These are phyloP conservation scores for Protostelium mycophagum DNA, from an alignment of 78 protist species.

Conservation along the genomic window DNA sequence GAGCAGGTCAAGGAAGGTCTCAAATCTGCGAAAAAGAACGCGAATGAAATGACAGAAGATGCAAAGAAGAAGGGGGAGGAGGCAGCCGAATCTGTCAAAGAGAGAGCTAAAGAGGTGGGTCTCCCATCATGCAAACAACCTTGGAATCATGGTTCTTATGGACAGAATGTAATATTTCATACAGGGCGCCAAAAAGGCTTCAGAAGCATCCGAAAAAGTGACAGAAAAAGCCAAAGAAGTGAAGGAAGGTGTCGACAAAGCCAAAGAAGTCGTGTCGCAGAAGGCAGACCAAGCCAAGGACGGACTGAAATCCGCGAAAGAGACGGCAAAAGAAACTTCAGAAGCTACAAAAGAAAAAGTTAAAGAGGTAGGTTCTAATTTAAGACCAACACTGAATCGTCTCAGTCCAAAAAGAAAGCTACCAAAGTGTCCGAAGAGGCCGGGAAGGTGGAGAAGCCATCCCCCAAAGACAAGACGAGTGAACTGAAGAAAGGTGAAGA, in stretches of 20 bases:
- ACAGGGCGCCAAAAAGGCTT: background rate
- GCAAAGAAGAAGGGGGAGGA: background rate
- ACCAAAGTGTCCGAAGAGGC: background rate
- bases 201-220: background rate
- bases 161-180: too few relatives aligned
- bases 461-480: background rate
- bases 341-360: background rate
- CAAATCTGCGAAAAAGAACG: background rate
- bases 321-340: background rate
- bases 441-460: background rate
- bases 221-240: background rate
- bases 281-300: background rate
- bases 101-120: background rate
- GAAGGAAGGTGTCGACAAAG: background rate
- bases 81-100: background rate
- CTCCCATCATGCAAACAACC: too few relatives aligned
- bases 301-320: background rate
- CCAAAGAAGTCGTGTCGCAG: too few relatives aligned
- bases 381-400: too few relatives aligned
- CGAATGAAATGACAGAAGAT: background rate
- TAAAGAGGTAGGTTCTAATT: background rate
- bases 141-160: too few relatives aligned
- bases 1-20: background rate
- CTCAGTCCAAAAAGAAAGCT: background rate
- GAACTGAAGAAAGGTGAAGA: background rate